Conservation (phyloP, 2,329 filamentous ascomycete genomes). For the Microsporum ferrugineum region DNA sequence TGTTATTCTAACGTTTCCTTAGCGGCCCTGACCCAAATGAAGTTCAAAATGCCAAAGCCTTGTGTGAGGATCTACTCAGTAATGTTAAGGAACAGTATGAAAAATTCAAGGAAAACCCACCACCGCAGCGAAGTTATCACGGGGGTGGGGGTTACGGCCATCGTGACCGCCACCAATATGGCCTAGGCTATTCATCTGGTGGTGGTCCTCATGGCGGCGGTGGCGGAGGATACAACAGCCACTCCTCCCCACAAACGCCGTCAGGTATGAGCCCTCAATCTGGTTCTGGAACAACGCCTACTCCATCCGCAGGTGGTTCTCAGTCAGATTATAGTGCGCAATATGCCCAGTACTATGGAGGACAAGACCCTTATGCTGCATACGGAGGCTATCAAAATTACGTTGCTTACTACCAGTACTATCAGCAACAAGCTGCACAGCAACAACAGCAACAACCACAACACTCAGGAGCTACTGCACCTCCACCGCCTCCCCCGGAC, state of each 20-base stretch:
- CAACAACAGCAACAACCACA: conserved; percentile 33
- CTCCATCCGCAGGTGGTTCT: conserved; percentile 17
- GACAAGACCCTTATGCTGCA: conserved; percentile 71
- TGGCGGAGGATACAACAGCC: conserved; percentile 33
- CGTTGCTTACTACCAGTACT: conserved; percentile 52
- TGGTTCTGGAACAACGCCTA: conserved; percentile 22
- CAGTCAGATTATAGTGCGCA: conserved; percentile 63
- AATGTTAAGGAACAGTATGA: conserved; percentile 88
- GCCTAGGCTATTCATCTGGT: conserved; percentile 26
- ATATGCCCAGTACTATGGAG: conserved; percentile 69
- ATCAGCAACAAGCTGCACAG: conserved; percentile 55
- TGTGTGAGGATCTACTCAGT: conserved; percentile 75
- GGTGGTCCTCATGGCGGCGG: conserved; percentile 23
- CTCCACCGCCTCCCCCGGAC: conserved; percentile 22
- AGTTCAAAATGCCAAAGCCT: conserved; percentile 74
- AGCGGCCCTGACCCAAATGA: conserved; percentile 79
- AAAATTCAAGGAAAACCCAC: conserved; percentile 68
- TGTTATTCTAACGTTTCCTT: conserved; percentile 24
- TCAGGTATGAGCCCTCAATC: conserved; percentile 33
- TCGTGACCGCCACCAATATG: conserved; percentile 38
- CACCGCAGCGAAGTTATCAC: conserved; percentile 51
- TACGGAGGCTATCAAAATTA: conserved; percentile 81
- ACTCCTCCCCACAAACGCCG: conserved; percentile 35
- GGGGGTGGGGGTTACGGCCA: conserved; percentile 41
- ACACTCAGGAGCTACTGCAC: conserved; percentile 36